Percentiles rank a stretch among this genome's conserved stretches.
Evolutionary conservation across 75 land plant species (phyloP).

Genomic region (Sequoia sempervirens): DNA sequence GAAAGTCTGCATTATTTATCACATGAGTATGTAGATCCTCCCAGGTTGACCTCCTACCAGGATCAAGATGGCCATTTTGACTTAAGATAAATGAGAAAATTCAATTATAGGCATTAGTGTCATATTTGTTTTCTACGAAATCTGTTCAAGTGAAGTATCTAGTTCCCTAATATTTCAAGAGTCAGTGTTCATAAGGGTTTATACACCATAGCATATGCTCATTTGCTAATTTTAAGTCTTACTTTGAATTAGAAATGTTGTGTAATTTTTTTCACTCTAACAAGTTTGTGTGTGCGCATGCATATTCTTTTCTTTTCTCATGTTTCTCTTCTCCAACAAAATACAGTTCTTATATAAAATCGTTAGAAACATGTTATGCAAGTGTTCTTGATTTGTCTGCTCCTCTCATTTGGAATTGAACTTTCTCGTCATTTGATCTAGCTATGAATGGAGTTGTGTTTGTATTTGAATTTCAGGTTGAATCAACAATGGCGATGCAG

Average conservation of each 20-base stretch:
- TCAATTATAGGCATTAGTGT: too few relatives aligned
- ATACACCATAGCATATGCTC: not conserved
- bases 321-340: not conserved
- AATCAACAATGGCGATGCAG: constrained; percentile 86
- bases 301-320: not conserved
- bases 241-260: constrained; percentile 1
- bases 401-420: not conserved
- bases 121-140: not conserved
- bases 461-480: constrained; percentile 51
- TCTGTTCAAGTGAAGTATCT: not conserved
- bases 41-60: not conserved
- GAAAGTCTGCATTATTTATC: not conserved
- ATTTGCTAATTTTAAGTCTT: not conserved
- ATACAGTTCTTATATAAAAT: not conserved
- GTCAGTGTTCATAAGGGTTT: not conserved
- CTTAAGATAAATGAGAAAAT: not conserved
- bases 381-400: not conserved
- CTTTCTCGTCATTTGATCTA: not conserved
- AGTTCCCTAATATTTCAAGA: not conserved
- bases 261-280: not conserved
- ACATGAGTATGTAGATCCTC: not conserved
- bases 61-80: not conserved
- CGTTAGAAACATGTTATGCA: not conserved
- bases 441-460: not conserved
- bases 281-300: not conserved